These are phyloP conservation scores for Arthromyces matolae DNA, from an alignment of 768 basidiomycete species.

Conservation along the genomic window DNA sequence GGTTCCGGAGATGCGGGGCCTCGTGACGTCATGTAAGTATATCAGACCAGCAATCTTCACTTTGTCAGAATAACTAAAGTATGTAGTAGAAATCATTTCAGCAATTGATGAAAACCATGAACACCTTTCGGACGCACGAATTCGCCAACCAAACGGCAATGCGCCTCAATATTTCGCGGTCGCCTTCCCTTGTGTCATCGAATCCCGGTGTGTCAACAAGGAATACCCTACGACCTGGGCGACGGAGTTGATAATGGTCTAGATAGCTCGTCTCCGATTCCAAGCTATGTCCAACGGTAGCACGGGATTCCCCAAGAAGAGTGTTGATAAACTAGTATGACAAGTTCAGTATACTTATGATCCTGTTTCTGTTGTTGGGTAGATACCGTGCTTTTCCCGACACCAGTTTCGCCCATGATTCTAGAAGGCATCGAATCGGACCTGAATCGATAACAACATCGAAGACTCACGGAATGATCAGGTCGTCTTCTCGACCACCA, in stretches of 20 bases:
- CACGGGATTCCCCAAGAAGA: not conserved
- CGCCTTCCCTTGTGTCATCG: slow-evolving; percentile 9
- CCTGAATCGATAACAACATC: not conserved
- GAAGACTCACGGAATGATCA: slow-evolving; percentile 4
- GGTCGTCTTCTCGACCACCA: slow-evolving; percentile 5
- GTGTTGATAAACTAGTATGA: slow-evolving; percentile 6
- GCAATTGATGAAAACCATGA: not conserved
- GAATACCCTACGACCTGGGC: slow-evolving; percentile 3
- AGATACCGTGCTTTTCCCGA: slow-evolving; percentile 9
- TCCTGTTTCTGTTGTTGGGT: not conserved
- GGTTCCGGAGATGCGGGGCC: slow-evolving; percentile 18
- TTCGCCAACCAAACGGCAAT: slow-evolving; percentile 12
- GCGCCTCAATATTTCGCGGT: slow-evolving; percentile 9
- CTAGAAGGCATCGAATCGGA: not conserved
- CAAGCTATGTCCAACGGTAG: slow-evolving; percentile 5
- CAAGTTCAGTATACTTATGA: not conserved
- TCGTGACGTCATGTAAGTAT: slow-evolving; percentile 13
- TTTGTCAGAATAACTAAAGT: slow-evolving; percentile 7
- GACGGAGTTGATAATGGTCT: slow-evolving; percentile 5
- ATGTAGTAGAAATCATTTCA: not conserved
- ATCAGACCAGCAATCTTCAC: slow-evolving; percentile 12
- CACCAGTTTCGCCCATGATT: slow-evolving; percentile 7
- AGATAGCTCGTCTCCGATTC: slow-evolving; percentile 6
- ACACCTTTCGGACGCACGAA: slow-evolving; percentile 4
- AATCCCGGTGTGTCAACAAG: slow-evolving; percentile 11